Base-by-base conservation (phyloP, 352 stramenopile genomes). In the Plasmopara viticola region DNA sequence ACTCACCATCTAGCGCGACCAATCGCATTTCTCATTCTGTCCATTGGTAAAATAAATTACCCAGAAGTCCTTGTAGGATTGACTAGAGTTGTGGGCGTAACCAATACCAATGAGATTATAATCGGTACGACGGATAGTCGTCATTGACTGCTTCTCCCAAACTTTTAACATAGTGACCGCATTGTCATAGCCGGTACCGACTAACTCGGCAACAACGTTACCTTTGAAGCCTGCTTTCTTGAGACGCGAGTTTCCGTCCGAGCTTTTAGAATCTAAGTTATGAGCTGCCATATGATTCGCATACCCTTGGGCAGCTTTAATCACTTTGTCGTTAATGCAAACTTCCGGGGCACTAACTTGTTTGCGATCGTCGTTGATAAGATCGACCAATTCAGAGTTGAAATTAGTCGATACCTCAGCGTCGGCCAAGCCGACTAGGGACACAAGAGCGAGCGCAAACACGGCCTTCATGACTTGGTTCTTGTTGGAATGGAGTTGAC, bases 291-390 rank as follows among this genome's bases (percentile, higher is more conserved):
- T 61, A 44, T 68, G 59, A 14, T 58, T 44, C 0, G 55, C 63
- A 37, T 55, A 34, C n/a, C 44, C 48, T 33, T 68, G 59, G 9
- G 63, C 55, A 25, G 63, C 57, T 43, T 48, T 44, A 39, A 55
- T 49, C 15, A 72, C 20, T 48, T 68, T 72, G 53, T 43, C 51
- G 67, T 77, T 80, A 53, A 77, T 62, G 44, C 70, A 80, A 18
- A 79, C 48, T 3, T 51, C 37, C n/a, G n/a, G n/a, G n/a, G n/a
- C 5, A 10, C 29, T 25, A 77, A 58, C 0, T 62, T 62, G 13
- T 66, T 64, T 18, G 17, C 70, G 70, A 49, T 75, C 73, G 37
- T 46, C 44, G 59, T 80, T 80, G 44, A 80, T 52, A 12, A 58
- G 56, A 7, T 41, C 41, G 10, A 74, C 48, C 28, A 79, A 44